Base-by-base conservation (phyloP, 2,329 filamentous ascomycete genomes). In the Amauroascus niger region DNA sequence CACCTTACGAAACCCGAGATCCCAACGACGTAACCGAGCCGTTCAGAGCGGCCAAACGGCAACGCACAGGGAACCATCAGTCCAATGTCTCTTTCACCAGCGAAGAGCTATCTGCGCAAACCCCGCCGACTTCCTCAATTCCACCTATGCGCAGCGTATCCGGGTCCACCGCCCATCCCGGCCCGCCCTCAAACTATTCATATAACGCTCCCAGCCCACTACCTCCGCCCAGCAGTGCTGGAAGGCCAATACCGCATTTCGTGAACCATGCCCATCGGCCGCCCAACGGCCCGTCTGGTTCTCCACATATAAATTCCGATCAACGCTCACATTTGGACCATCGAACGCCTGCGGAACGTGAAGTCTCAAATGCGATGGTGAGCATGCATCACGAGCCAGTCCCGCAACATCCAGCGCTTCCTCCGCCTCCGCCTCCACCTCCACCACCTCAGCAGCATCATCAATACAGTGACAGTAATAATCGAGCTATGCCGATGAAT, bases 1-100 rank as follows among this genome's bases (percentile, higher is more conserved):
- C 55, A 6, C 37, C 51, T n/a, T 54, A 58, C 22, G 56, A 58
- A 54, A 48, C 45, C 14, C 52, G 49, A 22, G 58, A 59, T 13
- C 32, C 50, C 14, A 57, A 54, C 37, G 46, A 56, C 24, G 28
- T 32, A n/a, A 47, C 46, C 33, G 57, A 58, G 6, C 30, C 48
- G n/a, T 57, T 51, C 28, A 45, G 56, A 11, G 37, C 58, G 2
- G 46, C 49, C 8, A 59, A 59, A 49, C 56, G 58, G 11, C 49
- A 18, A 43, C 56, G 58, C 13, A 55, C 50, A 18, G 49, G 49
- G 24, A 49, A 53, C 35, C 37, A 46, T 16, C 43, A 39, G 26
- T 28, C 39, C 5, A 45, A 18, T 8, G 28, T 37, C 28, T 44
- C 53, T 4, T 41, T 51, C 33, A 55, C 33, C 39, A 26, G 28